Base-by-base conservation (phyloP, 257 asterid genomes). In the Nicotiana paniculata region DNA sequence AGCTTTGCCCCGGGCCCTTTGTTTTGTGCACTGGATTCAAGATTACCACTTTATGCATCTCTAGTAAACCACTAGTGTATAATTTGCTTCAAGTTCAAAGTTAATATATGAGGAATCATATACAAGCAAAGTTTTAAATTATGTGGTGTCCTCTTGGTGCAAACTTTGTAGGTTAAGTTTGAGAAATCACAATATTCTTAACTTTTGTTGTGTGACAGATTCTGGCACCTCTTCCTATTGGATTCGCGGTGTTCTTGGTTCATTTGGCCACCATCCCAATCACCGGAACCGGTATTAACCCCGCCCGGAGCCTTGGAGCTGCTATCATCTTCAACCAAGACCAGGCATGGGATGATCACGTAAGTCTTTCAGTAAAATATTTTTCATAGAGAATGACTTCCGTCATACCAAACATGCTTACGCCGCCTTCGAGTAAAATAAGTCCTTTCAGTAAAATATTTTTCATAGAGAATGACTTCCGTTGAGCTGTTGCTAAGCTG, bases 191-290 rank as follows among this genome's bases (percentile, higher is more conserved):
- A 64, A 33, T 28, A 7, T 35, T n/a, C 4, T 33, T 15, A 33
- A 15, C 33, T 13, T 94, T 94, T 72, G 46, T 10, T 1, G n/a
- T 1, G n/a, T 57, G 86, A 79, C 89, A 89, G 91, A 67, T 89
- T 79, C 77, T 89, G 90, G 91, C 91, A 54, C 91, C 91, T 53
- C 91, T 89, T 35, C 91, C 91, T 3, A 92, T 92, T 53, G 97
- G 97, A 46, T 92, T 92, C 28, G 93, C 97, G 5, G 95, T 92
- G 13, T 91, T 91, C 79, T 81, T 92, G 87, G 97, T 92, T 75
- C 97, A 92, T 66, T 80, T 92, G 91, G 97, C 97, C 61, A 92
- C 97, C 84, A 92, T 92, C 61, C 97, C 97, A n/a, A 88, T 92
- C 83, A 92, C 97, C 18, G 97, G 97, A 69, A 92, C 97, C 0